A percentile compares a stretch with the other conserved stretches of the same genome.
phyloP scores from a whole-genome alignment of 1,139 yeast species.

The Hemisphaericaspora subhashii region DNA sequence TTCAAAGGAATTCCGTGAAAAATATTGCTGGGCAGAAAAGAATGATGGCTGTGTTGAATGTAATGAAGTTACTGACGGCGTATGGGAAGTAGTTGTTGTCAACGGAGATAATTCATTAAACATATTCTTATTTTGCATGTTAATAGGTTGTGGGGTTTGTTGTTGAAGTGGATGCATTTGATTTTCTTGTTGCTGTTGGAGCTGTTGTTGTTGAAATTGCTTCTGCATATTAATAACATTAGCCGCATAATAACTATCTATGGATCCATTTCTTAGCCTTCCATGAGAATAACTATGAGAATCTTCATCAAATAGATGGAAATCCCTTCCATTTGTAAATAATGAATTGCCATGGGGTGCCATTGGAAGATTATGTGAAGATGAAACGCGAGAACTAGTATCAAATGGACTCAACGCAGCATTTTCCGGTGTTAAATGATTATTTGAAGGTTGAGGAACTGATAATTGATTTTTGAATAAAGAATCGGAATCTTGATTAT shows the following conservation, averaged over 20 bases:
- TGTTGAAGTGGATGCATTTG: constrained; percentile 9
- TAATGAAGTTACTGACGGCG: constrained; percentile 42
- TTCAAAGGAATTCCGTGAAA: constrained; percentile 41
- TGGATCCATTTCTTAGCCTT: constrained; percentile 18
- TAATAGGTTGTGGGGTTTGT: constrained; percentile 7
- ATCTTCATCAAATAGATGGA: constrained; percentile 12
- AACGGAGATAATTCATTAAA: constrained; percentile 40
- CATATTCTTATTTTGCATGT: constrained; percentile 10
- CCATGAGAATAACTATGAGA: constrained; percentile 12
- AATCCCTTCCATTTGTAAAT: constrained; percentile 12
- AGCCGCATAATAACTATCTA: constrained; percentile 19
- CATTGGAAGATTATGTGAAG: constrained; percentile 10
- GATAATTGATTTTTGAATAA: constrained; percentile 11
- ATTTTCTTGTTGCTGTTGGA: constrained; percentile 10
- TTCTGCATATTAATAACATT: constrained; percentile 14
- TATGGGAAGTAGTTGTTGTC: constrained; percentile 47
- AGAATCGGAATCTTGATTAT: constrained; percentile 12
- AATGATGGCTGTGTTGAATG: constrained; percentile 49
- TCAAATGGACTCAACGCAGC: constrained; percentile 14
- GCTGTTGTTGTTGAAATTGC: constrained; percentile 6
- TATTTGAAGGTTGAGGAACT: constrained; percentile 9
- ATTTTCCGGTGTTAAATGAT: constrained; percentile 9
- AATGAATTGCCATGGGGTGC: constrained; percentile 4
- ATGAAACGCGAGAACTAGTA: constrained; percentile 14
- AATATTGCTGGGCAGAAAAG: constrained; percentile 46